Evolutionary conservation across 2,329 filamentous ascomycete genomes (phyloP), one percentile per base, ranked within the genome.

Genomic region (Claviceps citrina): DNA sequence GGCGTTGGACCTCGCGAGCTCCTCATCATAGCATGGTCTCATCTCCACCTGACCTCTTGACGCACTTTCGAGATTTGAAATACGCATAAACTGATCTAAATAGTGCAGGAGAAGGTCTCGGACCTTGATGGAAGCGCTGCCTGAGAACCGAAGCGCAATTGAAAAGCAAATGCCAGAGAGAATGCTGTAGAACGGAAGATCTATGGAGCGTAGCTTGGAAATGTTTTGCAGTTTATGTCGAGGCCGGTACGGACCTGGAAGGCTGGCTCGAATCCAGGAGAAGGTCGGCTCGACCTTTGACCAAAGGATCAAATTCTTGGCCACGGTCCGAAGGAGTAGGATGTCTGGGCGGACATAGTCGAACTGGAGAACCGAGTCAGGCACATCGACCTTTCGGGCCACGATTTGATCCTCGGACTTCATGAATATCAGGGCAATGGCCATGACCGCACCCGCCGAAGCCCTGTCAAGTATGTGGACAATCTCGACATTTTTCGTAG

Each of bases 261-360:
- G 66, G 46, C 78, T 87, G 26, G 66, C 65, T 39, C 76, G 65
- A 38, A 96, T 75, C 86, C 89, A 98, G 15, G 70, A 64, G 46
- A 78, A 69, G 1, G 68, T 77, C 1, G 84, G 78, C 43, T 78
- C 67, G 38, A 98, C 91, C 43, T 75, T 68, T 46, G 81, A 81
- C 91, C 91, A 98, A 63, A 96, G 76, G 47, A 98, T 94, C 30
- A 98, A 58, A 55, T 96, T 85, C 54, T 81, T 84, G 9, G 91
- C 82, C 25, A 96, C 68, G 0, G 89, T 95, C 15, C 91, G 78
- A 9, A 98, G 68, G 6, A 98, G 73, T 47, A 98, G 81, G 31
- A 95, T 78, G 54, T 98, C 91, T 0, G 91, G 91, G 2, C 91
- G 78, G 15, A 96, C 81, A 54, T 96, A 95, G 56, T 96, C 91